A percentile compares a stretch with the other conserved stretches of the same genome.
These are phyloP conservation scores for Boletus pseudopeckii DNA, from an alignment of 768 basidiomycete species.

Conservation along the genomic window DNA sequence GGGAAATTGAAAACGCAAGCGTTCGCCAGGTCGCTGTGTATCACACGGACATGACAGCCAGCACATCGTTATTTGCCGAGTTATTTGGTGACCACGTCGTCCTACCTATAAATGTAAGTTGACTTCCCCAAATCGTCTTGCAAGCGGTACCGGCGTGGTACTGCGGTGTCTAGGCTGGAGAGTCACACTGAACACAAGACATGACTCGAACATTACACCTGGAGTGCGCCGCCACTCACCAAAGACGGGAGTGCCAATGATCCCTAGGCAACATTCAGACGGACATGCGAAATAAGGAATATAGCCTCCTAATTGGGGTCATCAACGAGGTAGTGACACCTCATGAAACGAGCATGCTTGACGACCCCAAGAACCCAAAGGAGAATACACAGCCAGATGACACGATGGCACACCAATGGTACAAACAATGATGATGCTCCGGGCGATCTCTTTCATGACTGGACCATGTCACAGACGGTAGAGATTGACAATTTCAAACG, in stretches of 20 bases:
- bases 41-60: conserved; percentile 30
- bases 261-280: background rate
- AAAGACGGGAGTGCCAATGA: background rate
- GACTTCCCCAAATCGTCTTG: conserved; percentile 17
- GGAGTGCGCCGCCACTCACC: background rate
- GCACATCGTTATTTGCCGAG: conserved; percentile 3
- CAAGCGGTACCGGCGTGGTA: conserved; percentile 22
- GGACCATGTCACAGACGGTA: conserved; percentile 8
- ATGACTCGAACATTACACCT: conserved; percentile 4
- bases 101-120: conserved; percentile 15
- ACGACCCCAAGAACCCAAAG: conserved; percentile 17
- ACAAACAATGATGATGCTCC: conserved; percentile 6
- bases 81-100: conserved; percentile 7
- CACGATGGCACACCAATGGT: conserved; percentile 3
- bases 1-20: conserved; percentile 3
- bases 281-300: background rate
- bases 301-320: background rate
- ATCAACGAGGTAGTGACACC: conserved; percentile 15
- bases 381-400: conserved; percentile 25
- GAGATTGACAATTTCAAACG: conserved; percentile 22
- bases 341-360: conserved; percentile 15
- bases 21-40: conserved; percentile 5
- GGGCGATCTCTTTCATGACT: background rate
- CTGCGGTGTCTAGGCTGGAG: background rate
- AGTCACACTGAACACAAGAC: conserved; percentile 1